Percentiles rank a stretch among this genome's conserved stretches.
phyloP scores from a whole-genome alignment of 192 early-diverging fungal genomes.

The Podila epigama region DNA sequence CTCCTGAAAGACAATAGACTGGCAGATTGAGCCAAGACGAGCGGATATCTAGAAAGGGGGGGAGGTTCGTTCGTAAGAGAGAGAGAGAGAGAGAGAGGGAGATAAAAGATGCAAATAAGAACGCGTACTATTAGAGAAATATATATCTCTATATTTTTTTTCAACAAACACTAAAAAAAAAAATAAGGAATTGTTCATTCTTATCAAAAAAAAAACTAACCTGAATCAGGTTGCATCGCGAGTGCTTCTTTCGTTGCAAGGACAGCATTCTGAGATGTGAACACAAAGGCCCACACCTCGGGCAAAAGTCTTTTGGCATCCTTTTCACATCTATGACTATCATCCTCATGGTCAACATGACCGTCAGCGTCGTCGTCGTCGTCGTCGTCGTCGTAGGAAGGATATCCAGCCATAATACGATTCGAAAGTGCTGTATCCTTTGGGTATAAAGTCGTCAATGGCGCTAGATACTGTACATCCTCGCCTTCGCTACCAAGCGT shows the following conservation, averaged over 20 bases:
- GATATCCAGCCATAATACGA: slow-evolving; percentile 4
- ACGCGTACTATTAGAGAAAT: background rate
- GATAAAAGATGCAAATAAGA: background rate
- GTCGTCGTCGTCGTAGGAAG: too few species aligned
- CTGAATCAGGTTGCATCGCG: slow-evolving; percentile 15
- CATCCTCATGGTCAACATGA: background rate
- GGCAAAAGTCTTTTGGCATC: background rate
- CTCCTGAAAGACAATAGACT: slow-evolving; percentile 30
- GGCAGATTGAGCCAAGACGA: slow-evolving; percentile 30
- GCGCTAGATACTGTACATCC: slow-evolving; percentile 14
- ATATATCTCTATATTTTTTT: background rate
- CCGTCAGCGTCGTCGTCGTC: background rate
- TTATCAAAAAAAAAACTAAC: background rate
- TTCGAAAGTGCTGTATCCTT: slow-evolving; percentile 5
- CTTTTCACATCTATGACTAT: background rate
- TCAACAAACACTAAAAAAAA: background rate
- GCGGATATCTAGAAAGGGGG: slow-evolving; percentile 9
- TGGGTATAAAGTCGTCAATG: slow-evolving; percentile 12
- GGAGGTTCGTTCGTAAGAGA: background rate
- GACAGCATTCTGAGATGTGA: slow-evolving; percentile 39
- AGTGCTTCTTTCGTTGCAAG: slow-evolving; percentile 9
- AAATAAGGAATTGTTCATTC: background rate
- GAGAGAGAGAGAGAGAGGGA: too few species aligned
- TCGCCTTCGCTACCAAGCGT: background rate
- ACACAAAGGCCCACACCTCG: slow-evolving; percentile 41